phyloP scores from a whole-genome alignment of 108 stramenopile genomes.

The Cylindrotheca fusiformis region DNA sequence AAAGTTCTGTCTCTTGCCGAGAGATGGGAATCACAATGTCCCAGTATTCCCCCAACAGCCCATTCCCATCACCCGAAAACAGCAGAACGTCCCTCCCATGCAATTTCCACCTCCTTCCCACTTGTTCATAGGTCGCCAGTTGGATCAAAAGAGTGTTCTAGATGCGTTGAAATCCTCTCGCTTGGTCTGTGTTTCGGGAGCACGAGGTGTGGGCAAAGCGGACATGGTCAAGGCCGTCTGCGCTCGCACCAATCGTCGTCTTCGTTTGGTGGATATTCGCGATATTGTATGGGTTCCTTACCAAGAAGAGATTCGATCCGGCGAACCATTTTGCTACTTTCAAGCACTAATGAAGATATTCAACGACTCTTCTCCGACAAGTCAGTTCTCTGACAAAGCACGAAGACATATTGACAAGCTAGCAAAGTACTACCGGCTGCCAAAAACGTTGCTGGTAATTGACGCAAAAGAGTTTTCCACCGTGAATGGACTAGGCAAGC shows the following conservation, averaged over 20 bases:
- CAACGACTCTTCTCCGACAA: not conserved
- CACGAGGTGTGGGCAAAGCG: not conserved
- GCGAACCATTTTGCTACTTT: not conserved
- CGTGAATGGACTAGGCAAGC: not conserved
- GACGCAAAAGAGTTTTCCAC: not conserved
- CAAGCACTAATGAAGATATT: not conserved
- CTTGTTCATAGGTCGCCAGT: not conserved
- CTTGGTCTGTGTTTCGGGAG: not conserved
- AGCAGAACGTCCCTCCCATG: no score
- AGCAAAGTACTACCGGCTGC: not conserved
- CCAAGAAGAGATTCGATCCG: not conserved
- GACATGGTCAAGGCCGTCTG: not conserved
- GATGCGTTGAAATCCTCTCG: not conserved
- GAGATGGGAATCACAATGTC: slow-evolving; percentile 1
- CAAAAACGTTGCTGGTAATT: not conserved
- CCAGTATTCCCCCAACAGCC: not conserved
- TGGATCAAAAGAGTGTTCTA: slow-evolving; percentile 1
- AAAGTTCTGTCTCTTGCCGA: not conserved
- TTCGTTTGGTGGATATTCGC: not conserved
- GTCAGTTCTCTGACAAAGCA: not conserved
- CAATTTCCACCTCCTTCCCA: slow-evolving; percentile 6
- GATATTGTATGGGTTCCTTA: not conserved
- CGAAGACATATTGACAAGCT: not conserved
- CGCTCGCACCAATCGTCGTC: not conserved
- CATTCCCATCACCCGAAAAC: not conserved